A percentile compares a stretch with the other conserved stretches of the same genome.
Evolutionary conservation across 2,329 filamentous ascomycete genomes (phyloP).

Genomic region (Cladophialophora exuberans): DNA sequence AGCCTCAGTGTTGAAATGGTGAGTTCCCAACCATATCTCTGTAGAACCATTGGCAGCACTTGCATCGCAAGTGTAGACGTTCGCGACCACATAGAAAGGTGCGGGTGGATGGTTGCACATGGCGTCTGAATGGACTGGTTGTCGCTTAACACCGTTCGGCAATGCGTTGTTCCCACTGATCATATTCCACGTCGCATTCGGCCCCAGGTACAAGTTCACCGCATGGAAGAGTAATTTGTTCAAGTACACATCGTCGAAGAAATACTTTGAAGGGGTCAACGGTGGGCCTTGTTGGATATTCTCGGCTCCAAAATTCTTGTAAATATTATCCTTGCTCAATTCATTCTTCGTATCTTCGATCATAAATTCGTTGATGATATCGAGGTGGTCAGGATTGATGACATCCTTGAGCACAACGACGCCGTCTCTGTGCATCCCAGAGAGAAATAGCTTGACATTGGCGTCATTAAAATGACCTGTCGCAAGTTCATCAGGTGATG

Average conservation of each 20-base stretch:
- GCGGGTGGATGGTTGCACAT: constrained; percentile 50
- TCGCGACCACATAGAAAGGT: constrained; percentile 53
- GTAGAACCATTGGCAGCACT: constrained; percentile 52
- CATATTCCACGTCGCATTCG: constrained; percentile 38
- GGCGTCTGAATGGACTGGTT: constrained; percentile 48
- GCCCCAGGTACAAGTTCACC: constrained; percentile 40
- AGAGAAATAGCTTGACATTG: constrained; percentile 21
- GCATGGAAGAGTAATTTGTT: constrained; percentile 42
- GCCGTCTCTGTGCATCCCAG: constrained; percentile 38
- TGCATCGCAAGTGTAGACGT: constrained; percentile 51
- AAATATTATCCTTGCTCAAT: constrained; percentile 36
- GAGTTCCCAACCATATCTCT: constrained; percentile 56
- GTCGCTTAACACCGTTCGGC: constrained; percentile 40
- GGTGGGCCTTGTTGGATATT: constrained; percentile 44
- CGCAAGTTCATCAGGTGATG: constrained; percentile 8
- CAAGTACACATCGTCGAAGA: constrained; percentile 36
- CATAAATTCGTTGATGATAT: constrained; percentile 61
- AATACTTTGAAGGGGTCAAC: constrained; percentile 21
- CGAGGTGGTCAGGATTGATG: constrained; percentile 29
- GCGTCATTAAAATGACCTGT: constrained; percentile 17
- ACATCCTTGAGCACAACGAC: constrained; percentile 39
- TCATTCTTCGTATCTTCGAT: constrained; percentile 40
- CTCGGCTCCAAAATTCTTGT: constrained; percentile 38
- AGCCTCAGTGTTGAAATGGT: constrained; percentile 42
- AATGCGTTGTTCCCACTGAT: constrained; percentile 40